Evolutionary conservation across 169 alveolate genomes (phyloP).

Genomic region (Babesia ovata): DNA sequence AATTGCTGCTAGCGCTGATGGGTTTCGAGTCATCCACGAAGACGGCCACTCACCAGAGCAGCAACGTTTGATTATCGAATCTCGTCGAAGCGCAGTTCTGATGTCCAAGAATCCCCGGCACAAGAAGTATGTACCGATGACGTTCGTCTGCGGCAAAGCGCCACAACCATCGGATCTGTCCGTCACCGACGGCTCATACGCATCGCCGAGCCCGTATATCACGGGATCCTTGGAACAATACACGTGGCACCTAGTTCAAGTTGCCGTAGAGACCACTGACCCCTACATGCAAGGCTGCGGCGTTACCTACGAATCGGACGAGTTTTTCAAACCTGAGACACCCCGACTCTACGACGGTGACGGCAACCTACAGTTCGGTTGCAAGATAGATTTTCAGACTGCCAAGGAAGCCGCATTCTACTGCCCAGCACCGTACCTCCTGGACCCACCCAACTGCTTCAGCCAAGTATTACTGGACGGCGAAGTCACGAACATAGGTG

Average conservation of each 20-base stretch:
- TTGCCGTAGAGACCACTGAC: not conserved
- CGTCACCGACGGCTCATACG: not conserved
- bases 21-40: not conserved
- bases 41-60: not conserved
- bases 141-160: not conserved
- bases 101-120: not conserved
- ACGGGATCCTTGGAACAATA: not conserved
- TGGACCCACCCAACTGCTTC: conserved; percentile 13
- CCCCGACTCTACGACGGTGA: not conserved
- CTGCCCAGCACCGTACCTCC: conserved; percentile 23
- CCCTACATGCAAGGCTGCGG: conserved; percentile 16
- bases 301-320: not conserved
- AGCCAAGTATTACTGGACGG: not conserved
- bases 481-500: not conserved
- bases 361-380: not conserved
- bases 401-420: not conserved
- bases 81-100: not conserved
- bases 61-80: not conserved
- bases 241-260: not conserved
- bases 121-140: not conserved
- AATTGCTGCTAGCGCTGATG: not conserved
- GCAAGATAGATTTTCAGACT: not conserved
- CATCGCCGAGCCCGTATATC: not conserved
- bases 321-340: not conserved
- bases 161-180: not conserved